These are phyloP conservation scores for Madurella fahalii DNA, from an alignment of 2,329 filamentous ascomycete species.

Conservation along the genomic window DNA sequence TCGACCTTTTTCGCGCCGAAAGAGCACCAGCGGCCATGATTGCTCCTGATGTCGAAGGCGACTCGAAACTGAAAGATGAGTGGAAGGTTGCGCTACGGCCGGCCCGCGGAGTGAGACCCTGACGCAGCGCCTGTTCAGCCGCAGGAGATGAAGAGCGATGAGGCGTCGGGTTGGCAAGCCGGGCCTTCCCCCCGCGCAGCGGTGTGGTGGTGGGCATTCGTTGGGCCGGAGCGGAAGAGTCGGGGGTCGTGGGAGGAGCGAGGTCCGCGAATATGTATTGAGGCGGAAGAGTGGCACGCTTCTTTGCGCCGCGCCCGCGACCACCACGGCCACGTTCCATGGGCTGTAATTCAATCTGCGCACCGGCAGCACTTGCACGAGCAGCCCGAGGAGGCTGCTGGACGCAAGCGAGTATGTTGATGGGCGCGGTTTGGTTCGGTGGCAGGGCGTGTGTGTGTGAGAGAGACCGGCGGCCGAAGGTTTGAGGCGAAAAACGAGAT, in stretches of 20 bases:
- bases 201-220: constrained; percentile 13
- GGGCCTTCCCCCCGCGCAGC: constrained; percentile 18
- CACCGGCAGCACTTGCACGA: constrained; percentile 6
- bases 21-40: constrained; percentile 22
- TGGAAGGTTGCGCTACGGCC: constrained; percentile 20
- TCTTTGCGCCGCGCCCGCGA: constrained; percentile 25
- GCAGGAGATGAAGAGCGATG: constrained; percentile 23
- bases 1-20: constrained; percentile 40
- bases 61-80: constrained; percentile 18
- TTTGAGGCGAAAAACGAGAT: constrained; percentile 27
- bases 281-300: constrained; percentile 19
- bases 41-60: constrained; percentile 16
- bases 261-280: constrained; percentile 10
- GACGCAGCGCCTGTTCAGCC: constrained; percentile 15
- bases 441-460: constrained; percentile 5
- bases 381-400: constrained; percentile 1
- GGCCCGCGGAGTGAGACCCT: constrained; percentile 17
- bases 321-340: constrained; percentile 25
- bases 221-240: constrained; percentile 2
- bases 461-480: constrained; percentile 3
- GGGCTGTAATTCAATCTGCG: constrained; percentile 22
- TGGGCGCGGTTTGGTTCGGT: neutral
- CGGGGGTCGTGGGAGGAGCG: constrained; percentile 10
- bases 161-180: constrained; percentile 8
- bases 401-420: constrained; percentile 1